phyloP scores from a whole-genome alignment of 1,284 basidiomycete species.

The Peniophora sp. region DNA sequence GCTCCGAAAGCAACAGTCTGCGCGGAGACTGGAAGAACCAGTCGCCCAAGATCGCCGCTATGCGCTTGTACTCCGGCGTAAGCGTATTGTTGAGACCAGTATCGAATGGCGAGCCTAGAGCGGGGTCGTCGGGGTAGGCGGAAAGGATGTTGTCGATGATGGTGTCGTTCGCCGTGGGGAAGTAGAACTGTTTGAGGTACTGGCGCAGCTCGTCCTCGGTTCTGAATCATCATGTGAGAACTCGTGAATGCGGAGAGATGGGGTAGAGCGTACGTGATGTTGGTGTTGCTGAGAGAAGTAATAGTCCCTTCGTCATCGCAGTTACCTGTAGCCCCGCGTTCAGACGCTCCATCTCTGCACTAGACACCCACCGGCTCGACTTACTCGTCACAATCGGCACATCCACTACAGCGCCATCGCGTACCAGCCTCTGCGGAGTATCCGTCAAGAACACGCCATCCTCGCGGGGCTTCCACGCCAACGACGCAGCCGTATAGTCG shows the following conservation, averaged over 20 bases:
- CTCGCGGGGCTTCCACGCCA: constrained; percentile 18
- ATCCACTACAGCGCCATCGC: constrained; percentile 15
- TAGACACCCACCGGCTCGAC: neutral
- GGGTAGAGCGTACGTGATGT: constrained; percentile 13
- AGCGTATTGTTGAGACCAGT: constrained; percentile 23
- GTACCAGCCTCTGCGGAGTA: constrained; percentile 13
- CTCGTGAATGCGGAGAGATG: neutral
- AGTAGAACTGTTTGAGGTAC: constrained; percentile 14
- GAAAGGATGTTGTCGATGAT: constrained; percentile 12
- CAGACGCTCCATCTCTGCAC: neutral
- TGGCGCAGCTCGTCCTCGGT: constrained; percentile 4
- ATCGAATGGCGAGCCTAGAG: constrained; percentile 25
- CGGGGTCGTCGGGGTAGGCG: constrained; percentile 19
- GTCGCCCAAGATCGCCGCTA: constrained; percentile 25
- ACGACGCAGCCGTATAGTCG: constrained; percentile 6
- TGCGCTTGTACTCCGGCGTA: constrained; percentile 27
- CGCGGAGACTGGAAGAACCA: constrained; percentile 24
- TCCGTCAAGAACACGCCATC: constrained; percentile 21
- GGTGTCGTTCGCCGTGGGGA: constrained; percentile 4
- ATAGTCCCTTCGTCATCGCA: constrained; percentile 12
- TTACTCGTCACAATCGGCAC: constrained; percentile 21
- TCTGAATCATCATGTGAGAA: constrained; percentile 1
- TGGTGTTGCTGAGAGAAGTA: constrained; percentile 7
- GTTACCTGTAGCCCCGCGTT: neutral
- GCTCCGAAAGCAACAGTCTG: constrained; percentile 16